Evolutionary conservation across 2,329 filamentous ascomycete species (phyloP), one percentile per base, ranked within the genome.

Genomic region (Microcyclosporella mali): DNA sequence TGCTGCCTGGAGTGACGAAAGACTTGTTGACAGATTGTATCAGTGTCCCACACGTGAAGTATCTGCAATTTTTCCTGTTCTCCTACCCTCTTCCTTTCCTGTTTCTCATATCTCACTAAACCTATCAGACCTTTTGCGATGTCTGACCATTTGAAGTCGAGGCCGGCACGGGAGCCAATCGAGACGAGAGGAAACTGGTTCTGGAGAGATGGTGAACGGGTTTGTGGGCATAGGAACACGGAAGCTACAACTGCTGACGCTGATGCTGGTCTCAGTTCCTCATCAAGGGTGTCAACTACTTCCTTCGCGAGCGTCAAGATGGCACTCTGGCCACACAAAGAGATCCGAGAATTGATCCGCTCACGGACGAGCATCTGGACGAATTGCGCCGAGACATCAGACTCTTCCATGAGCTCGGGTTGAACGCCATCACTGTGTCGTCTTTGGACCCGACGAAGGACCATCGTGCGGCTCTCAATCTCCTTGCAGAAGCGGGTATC

Each of bases 241-340:
- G 11, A 9, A 15, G n/a, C 12, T 4, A 4, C 3, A 33, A 16
- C 9, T 12, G 7, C 3, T 12, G 9, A 4, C 7, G 16, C 38
- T 32, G 18, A 27, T 33, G 12, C n/a, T 34, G 11, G 16, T 12
- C 6, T n/a, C 11, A 47, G 45, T 55, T 55, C 47, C 34, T 56
- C 16, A 45, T 56, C 48, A 53, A 52, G 49, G 54, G 52, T 38
- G 41, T 55, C 25, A 49, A 41, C 10, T 55, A 56, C 43, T 42
- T 33, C 33, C 45, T 50, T 17, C 37, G 40, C 18, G 15, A 40
- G 10, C n/a, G 29, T 8, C 27, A 42, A 25, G 15, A 33, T 16
- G 29, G 19, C 28, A 18, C 19, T 10, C 12, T 7, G n/a, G 19
- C 42, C 8, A 33, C 18, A 4, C 30, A 32, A 14, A 18, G 27